Evolutionary conservation across 2,329 filamentous ascomycete species (phyloP), one percentile per base, ranked within the genome.

Genomic region (Penicillium sp.): DNA sequence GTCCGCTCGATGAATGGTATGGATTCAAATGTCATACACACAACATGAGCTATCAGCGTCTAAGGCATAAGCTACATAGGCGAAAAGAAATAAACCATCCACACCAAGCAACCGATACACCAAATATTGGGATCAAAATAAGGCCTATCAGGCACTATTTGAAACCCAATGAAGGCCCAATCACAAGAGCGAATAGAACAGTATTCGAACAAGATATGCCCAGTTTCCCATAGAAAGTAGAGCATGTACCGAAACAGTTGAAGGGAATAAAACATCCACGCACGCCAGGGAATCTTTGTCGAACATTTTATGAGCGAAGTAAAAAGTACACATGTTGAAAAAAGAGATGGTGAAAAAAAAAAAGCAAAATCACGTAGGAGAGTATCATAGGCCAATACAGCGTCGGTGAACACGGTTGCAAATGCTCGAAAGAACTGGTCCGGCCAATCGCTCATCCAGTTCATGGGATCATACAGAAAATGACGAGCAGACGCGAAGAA

Each of bases 381-480:
- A 65, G 62, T 63, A 69, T 70, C 65, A 72, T 63, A 67, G 69
- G 65, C 66, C 67, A 68, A 68, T 63, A 58, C 62, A 72, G 62
- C 59, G 66, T 63, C 62, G 58, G 55, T 27, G 49, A 60, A 71
- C 65, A 72, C 67, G 68, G 60, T 69, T 73, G 68, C 63, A 72
- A 71, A 73, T 73, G 70, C 70, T 72, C 69, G 59, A 68, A 67
- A 66, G 60, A 62, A 62, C 50, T 58, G 59, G 59, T 47, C 60
- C 60, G 64, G 68, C 68, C 65, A 72, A 69, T 67, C 67, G 67
- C 68, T 73, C 68, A 70, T 72, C 67, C 68, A 67, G 67, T 70
- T 68, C 68, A 69, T 67, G 64, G 65, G 62, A 69, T 65, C 68
- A 70, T 62, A 65, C 60, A 58, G 40, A 34, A 46, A 57, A 58